Evolutionary conservation across 2,329 filamentous ascomycete species (phyloP).

Genomic region (Fusarium scirpi): DNA sequence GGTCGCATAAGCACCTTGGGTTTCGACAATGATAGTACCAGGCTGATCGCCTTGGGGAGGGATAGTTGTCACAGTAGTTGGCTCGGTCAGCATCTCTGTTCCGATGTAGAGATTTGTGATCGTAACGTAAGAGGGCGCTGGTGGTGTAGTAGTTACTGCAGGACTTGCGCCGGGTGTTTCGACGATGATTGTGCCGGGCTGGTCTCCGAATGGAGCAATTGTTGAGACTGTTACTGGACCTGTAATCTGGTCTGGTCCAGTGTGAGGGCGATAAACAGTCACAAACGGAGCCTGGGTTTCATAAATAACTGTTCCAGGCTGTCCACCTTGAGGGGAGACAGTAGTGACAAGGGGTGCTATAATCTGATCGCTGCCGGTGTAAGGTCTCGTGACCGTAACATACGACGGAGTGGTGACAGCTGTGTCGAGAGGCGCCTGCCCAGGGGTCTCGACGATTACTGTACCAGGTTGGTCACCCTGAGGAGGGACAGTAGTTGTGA

Average conservation of each 20-base stretch:
- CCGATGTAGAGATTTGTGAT: slow-evolving; percentile 23
- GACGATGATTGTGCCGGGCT: slow-evolving; percentile 26
- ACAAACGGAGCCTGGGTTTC: slow-evolving; percentile 24
- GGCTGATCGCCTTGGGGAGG: slow-evolving; percentile 21
- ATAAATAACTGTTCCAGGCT: slow-evolving; percentile 30
- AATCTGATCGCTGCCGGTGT: slow-evolving; percentile 19
- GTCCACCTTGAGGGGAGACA: slow-evolving; percentile 9
- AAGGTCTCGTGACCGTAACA: slow-evolving; percentile 21
- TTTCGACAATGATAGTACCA: slow-evolving; percentile 20
- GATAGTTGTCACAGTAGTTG: slow-evolving; percentile 20
- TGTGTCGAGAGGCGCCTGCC: not conserved
- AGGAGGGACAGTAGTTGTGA: slow-evolving; percentile 21
- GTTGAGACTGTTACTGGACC: slow-evolving; percentile 27
- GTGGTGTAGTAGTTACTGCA: slow-evolving; percentile 22
- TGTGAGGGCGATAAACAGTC: slow-evolving; percentile 13
- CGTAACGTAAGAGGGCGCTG: slow-evolving; percentile 25
- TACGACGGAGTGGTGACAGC: slow-evolving; percentile 8
- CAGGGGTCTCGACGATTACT: slow-evolving; percentile 25
- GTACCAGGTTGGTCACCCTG: slow-evolving; percentile 29
- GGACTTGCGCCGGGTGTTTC: slow-evolving; percentile 16
- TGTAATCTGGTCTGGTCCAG: slow-evolving; percentile 20
- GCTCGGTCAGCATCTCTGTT: slow-evolving; percentile 13
- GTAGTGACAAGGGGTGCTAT: slow-evolving; percentile 10
- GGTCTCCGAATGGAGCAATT: slow-evolving; percentile 14
- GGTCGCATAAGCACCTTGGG: slow-evolving; percentile 10